Conservation (phyloP, 2,329 filamentous ascomycete species). For the Colletotrichum aenigma region DNA sequence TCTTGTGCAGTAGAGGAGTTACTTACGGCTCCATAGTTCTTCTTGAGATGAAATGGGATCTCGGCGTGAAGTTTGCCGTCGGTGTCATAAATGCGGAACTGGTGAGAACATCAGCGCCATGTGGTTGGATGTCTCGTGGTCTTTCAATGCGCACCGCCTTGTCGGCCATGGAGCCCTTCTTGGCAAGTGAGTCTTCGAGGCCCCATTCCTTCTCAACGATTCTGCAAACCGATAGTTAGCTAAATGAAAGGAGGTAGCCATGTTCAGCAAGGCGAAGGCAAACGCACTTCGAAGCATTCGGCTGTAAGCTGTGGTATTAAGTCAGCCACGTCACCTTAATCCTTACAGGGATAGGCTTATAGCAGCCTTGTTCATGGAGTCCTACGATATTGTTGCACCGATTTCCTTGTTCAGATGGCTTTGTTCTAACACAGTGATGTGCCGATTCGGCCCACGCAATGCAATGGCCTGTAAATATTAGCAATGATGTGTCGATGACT, state of each 20-base stretch:
- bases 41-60: constrained; percentile 30
- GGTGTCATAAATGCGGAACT: constrained; percentile 34
- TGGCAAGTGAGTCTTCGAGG: constrained; percentile 28
- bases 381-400: constrained; percentile 40
- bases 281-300: constrained; percentile 42
- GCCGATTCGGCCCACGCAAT: constrained; percentile 30
- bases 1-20: not conserved
- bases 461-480: constrained; percentile 33
- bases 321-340: not conserved
- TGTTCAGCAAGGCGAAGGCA: too few species aligned
- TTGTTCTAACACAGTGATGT: constrained; percentile 27
- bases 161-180: constrained; percentile 36
- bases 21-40: constrained; percentile 34
- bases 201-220: constrained; percentile 27
- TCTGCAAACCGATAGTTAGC: fast-evolving
- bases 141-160: constrained; percentile 16
- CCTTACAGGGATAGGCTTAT: not conserved
- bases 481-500: not conserved
- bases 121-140: not conserved
- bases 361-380: fast-evolving
- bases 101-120: fast-evolving
- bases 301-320: constrained; percentile 29
- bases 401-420: constrained; percentile 36
- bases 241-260: not conserved
- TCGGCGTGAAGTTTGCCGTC: constrained; percentile 27